Evolutionary conservation across 805 yeast genomes (phyloP), one percentile per base, ranked within the genome.

Genomic region (Myxozyma geophila): DNA sequence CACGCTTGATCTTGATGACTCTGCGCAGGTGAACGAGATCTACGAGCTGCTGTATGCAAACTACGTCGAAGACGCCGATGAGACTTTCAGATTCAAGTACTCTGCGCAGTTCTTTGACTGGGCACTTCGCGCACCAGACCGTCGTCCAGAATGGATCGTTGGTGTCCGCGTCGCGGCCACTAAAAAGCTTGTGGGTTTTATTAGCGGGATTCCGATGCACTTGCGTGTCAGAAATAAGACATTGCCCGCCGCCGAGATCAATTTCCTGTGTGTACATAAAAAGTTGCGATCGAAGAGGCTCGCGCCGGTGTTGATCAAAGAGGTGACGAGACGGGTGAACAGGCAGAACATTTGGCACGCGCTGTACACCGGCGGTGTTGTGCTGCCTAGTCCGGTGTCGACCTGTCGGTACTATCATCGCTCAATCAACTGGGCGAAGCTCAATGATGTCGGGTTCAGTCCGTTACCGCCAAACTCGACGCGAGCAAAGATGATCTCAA

Each of bases 121-220:
- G 98, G 96, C 97, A 0, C 80, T 95, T 70, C 88, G 88, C 67
- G 90, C 96, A 1, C 99, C 99, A 0, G 98, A 98, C 17, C 93
- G 93, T 89, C 81, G 81, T 54, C 79, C 81, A 60, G 93, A 92
- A 13, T 93, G 98, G 96, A 88, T 89, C 71, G 88, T 91, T 41
- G 98, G 98, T 69, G 97, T 95, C 15, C 82, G 98, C 46, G 98
- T 91, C 36, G 85, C 85, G 67, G 82, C 81, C 1, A 85, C 89
- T 37, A 85, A 87, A 0, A 88, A 89, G 75, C 81, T 95, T 67
- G 92, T 95, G 57, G 98, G 96, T 0, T 95, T 93, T 73, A 95
- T 95, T 70, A 85, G 93, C 43, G 99, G 96, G 8, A 87, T 92
- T 54, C 99, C 99, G 1, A 81, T 89, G 13, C 81, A 80, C 23